Conservation (phyloP, 345 rosid species). For the Raphanus sativus region DNA sequence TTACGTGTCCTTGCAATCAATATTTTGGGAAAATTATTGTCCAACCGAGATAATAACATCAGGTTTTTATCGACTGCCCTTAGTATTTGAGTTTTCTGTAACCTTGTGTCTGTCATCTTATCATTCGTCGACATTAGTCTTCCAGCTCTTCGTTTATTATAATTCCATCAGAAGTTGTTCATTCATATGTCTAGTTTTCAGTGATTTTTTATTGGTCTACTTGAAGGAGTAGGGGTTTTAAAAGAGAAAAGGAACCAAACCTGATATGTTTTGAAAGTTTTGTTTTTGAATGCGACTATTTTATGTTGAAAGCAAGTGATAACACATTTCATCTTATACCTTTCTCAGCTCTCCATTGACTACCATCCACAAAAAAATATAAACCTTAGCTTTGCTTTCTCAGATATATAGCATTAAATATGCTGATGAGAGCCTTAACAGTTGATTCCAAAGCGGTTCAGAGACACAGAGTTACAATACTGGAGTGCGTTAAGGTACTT, state of each 20-base stretch:
- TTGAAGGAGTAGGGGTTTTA: not conserved
- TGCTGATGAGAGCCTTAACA: conserved; percentile 89
- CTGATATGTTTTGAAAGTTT: conserved; percentile 17
- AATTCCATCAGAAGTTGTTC: not conserved
- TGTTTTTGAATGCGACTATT: conserved; percentile 16
- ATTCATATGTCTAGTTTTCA: conserved; percentile 6
- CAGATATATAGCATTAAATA: conserved; percentile 92
- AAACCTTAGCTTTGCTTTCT: conserved; percentile 29
- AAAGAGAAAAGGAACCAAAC: conserved; percentile 12
- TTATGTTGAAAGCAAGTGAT: conserved; percentile 6
- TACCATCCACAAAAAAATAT: conserved; percentile 8
- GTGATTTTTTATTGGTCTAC: not conserved
- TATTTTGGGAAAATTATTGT: conserved; percentile 91
- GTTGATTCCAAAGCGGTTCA: conserved; percentile 95
- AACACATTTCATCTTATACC: conserved; percentile 9
- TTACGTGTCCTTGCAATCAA: conserved; percentile 96
- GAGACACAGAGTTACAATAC: conserved; percentile 88
- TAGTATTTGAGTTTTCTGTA: conserved; percentile 1
- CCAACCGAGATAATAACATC: conserved; percentile 96
- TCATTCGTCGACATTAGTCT: conserved; percentile 1
- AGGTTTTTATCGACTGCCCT: conserved; percentile 46
- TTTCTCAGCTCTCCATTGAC: conserved; percentile 25
- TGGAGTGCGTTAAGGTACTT: conserved; percentile 96
- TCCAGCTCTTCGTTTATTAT: conserved; percentile 6
- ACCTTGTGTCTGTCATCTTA: conserved; percentile 5